Evolutionary conservation across 2,329 filamentous ascomycete genomes (phyloP).

Genomic region (Neonectria faginata): DNA sequence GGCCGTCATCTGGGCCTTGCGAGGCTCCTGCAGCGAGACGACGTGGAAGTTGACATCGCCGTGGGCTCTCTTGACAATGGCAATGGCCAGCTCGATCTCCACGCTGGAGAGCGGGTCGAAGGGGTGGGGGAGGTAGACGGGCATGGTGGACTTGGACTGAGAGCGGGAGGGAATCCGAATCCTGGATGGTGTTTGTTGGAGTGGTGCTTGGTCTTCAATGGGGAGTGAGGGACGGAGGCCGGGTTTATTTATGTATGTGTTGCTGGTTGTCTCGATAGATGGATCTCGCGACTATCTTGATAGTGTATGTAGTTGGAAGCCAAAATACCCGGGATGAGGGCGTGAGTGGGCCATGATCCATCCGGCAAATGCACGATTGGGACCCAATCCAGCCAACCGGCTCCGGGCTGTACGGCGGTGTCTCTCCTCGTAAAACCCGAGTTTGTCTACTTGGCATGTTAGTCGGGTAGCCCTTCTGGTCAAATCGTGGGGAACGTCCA

Average conservation of each 20-base stretch:
- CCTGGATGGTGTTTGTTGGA: constrained; percentile 8
- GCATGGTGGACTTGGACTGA: constrained; percentile 22
- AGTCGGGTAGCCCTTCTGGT: not conserved
- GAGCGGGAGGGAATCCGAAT: constrained; percentile 4
- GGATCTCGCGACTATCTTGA: constrained; percentile 11
- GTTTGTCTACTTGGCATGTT: no score
- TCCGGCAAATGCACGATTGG: constrained; percentile 19
- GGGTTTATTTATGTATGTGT: constrained; percentile 27
- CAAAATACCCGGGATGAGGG: constrained; percentile 2
- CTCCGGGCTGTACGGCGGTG: constrained; percentile 1
- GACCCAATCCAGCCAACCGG: constrained; percentile 16
- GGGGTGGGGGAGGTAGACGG: constrained; percentile 38
- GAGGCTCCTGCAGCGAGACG: constrained; percentile 85
- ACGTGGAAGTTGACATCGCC: constrained; percentile 85
- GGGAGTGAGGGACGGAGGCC: constrained; percentile 2
- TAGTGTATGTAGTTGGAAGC: not conserved
- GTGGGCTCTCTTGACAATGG: constrained; percentile 76
- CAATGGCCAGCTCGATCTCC: constrained; percentile 80
- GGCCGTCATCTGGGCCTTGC: constrained; percentile 83
- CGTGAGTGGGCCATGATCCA: constrained; percentile 4
- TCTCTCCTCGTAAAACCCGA: not conserved
- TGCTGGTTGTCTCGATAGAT: not conserved
- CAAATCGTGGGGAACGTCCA: constrained; percentile 20
- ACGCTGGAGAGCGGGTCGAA: constrained; percentile 52
- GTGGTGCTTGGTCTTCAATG: constrained; percentile 7